These are phyloP conservation scores for Lachnellula suecica DNA, from an alignment of 2,329 filamentous ascomycete species.

Conservation along the genomic window DNA sequence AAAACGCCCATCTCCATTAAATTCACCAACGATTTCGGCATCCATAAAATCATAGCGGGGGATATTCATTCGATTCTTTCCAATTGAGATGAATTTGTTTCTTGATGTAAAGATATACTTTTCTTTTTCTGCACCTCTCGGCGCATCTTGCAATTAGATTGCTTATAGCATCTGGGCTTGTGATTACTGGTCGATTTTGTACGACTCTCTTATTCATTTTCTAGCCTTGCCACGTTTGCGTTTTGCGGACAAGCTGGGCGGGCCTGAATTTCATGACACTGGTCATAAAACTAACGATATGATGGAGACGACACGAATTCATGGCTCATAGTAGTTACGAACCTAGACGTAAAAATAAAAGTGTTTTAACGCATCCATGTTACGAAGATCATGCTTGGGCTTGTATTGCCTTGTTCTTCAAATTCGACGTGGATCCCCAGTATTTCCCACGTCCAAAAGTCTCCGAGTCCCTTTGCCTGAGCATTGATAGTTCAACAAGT, in stretches of 20 bases:
- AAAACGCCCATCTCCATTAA: constrained; percentile 18
- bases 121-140: background rate
- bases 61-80: background rate
- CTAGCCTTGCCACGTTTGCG: background rate
- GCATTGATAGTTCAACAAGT: no score
- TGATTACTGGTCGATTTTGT: background rate
- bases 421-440: no score
- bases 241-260: background rate
- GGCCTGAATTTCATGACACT: background rate
- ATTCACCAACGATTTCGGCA: background rate
- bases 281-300: background rate
- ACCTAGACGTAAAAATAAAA: background rate
- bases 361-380: no score
- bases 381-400: no score
- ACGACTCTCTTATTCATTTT: background rate
- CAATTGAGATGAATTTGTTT: background rate
- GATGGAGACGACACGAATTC: background rate
- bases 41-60: no score
- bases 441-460: no score
- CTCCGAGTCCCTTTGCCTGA: no score
- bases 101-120: background rate
- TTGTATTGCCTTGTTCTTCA: no score
- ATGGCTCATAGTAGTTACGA: background rate
- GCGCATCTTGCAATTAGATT: background rate
- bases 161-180: background rate